phyloP scores from a whole-genome alignment of 345 rosid species.

The Carallia brachiata region DNA sequence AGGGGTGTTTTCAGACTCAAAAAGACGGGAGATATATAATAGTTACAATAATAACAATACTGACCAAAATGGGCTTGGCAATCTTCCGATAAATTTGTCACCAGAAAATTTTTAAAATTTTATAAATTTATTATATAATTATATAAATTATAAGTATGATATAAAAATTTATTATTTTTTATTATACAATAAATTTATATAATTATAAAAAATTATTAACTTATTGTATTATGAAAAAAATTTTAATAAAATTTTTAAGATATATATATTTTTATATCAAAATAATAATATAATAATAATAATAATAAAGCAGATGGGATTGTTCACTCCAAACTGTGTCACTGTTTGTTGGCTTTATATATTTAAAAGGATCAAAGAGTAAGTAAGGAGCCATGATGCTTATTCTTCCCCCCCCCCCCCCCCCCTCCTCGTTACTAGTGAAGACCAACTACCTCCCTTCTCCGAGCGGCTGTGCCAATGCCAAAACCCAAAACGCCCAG shows the following conservation, averaged over 20 bases:
- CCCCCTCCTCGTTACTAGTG: slow-evolving; percentile 33
- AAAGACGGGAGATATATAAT: slow-evolving; percentile 11
- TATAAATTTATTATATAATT: too few relatives aligned
- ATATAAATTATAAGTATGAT: too few relatives aligned
- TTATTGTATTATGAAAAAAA: too few relatives aligned
- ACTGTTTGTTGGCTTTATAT: background rate
- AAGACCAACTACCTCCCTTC: background rate
- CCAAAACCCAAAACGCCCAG: slow-evolving; percentile 9
- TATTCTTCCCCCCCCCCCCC: slow-evolving; percentile 21
- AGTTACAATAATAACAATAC: background rate
- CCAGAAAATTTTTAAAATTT: too few relatives aligned
- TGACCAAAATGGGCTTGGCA: too few relatives aligned
- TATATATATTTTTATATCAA: too few relatives aligned
- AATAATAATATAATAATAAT: too few relatives aligned
- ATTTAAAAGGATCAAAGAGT: slow-evolving; percentile 25
- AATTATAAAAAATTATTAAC: too few relatives aligned
- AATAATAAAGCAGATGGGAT: slow-evolving; percentile 18
- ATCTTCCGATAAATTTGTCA: too few relatives aligned
- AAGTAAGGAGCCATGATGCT: slow-evolving; percentile 27
- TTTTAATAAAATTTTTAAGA: too few relatives aligned
- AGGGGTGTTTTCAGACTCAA: slow-evolving; percentile 11
- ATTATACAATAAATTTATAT: too few relatives aligned
- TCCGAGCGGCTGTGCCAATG: background rate
- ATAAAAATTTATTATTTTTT: too few relatives aligned
- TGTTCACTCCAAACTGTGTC: slow-evolving; percentile 23